A percentile compares a stretch with the other conserved stretches of the same genome.
phyloP scores from a whole-genome alignment of 2,329 filamentous ascomycete genomes.

The Botryotinia globosa region DNA sequence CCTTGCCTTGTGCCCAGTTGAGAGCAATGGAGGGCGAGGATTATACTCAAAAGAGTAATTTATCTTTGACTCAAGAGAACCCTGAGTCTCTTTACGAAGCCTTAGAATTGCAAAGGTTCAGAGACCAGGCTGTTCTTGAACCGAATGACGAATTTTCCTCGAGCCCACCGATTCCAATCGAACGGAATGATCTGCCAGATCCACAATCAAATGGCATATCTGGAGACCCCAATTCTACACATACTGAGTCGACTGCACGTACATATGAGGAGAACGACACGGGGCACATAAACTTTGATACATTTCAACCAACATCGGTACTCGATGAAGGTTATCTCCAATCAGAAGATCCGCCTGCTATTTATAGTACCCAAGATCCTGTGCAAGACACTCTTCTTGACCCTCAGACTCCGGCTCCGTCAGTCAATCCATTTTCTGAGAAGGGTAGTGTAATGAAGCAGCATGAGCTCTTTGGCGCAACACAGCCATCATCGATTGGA shows the following conservation, averaged over 20 bases:
- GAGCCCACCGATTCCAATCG: not conserved
- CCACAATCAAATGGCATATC: not conserved
- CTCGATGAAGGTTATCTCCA: conserved; percentile 21
- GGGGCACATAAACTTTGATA: conserved; percentile 31
- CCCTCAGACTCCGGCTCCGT: conserved; percentile 35
- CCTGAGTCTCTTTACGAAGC: conserved; percentile 32
- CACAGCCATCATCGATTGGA: conserved; percentile 36
- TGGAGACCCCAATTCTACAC: conserved; percentile 22
- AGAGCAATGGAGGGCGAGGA: conserved; percentile 13
- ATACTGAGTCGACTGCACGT: conserved; percentile 31
- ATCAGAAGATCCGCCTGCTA: conserved; percentile 29
- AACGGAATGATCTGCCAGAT: not conserved
- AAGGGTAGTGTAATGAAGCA: conserved; percentile 36
- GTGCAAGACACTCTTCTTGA: conserved; percentile 22
- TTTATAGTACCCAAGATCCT: not conserved
- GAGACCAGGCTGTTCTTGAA: conserved; percentile 7
- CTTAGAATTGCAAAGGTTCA: conserved; percentile 23
- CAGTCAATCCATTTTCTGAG: conserved; percentile 35
- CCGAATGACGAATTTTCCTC: conserved; percentile 2
- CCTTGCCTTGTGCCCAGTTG: not conserved
- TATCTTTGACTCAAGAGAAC: conserved; percentile 37
- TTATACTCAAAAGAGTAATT: conserved; percentile 30
- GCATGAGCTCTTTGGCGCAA: conserved; percentile 36
- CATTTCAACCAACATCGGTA: conserved; percentile 7
- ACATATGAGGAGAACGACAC: conserved; percentile 35